Evolutionary conservation across 2,329 filamentous ascomycete species (phyloP), one percentile per base, ranked within the genome.

Genomic region (Pyrenophora seminiperda): DNA sequence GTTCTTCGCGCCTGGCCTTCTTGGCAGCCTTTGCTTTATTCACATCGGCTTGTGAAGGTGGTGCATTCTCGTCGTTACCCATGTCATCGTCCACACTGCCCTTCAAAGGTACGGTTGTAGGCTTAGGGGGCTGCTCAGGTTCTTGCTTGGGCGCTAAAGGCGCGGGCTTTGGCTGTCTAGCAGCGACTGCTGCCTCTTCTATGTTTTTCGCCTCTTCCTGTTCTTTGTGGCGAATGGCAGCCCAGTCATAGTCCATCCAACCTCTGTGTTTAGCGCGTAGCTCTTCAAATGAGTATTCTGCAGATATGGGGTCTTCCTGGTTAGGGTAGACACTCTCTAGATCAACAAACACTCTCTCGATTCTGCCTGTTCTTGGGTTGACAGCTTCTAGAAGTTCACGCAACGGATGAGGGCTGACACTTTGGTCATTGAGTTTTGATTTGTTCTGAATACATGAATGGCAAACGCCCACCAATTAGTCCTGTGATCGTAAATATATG

Each of bases 251-350:
- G 43, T 78, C 68, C 53, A 82, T 71, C 81, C 82, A 86, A 1
- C 93, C 93, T 48, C 89, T 83, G 59, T 84, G 84, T 33, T 81
- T 81, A 22, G 93, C 93, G 75, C 91, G 85, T 17, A 99, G 76
- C 74, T 99, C 94, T 70, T 99, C 94, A 67, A 97, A 96, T 66
- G 90, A 93, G 54, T 89, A 81, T 73, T 97, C 93, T 24, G 85
- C 85, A 3, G 83, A 84, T 46, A 70, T 67, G 1, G 85, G 81
- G 53, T 89, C 82, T 37, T 87, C 83, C 17, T 84, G 83, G 31
- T 87, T 87, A 7, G 91, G 92, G 66, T 97, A 97, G 27, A 97
- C 82, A 24, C 86, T 85, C 70, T 91, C 86, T 42, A 97, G 79
- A 66, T 96, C 86, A 68, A 96, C 91, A 75, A 90, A 93, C 22